These are phyloP conservation scores for Alternaria sp. DNA, from an alignment of 2,329 filamentous ascomycete genomes.

Conservation along the genomic window DNA sequence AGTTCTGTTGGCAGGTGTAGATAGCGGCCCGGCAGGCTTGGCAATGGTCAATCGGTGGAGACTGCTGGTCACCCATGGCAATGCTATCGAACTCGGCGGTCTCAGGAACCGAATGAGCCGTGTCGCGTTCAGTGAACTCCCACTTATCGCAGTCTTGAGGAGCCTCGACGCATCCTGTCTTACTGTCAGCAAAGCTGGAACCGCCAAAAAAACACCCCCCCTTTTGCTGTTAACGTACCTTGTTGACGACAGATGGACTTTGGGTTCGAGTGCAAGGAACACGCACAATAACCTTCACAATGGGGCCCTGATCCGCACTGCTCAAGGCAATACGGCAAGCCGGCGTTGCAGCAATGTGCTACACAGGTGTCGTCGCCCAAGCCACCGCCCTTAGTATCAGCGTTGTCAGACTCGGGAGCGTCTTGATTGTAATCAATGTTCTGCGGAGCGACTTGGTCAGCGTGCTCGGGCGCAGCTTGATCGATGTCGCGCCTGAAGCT, in stretches of 20 bases:
- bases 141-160: constrained; percentile 6
- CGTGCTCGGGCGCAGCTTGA: background rate
- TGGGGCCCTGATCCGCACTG: background rate
- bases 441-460: background rate
- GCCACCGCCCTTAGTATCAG: background rate
- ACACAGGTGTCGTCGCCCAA: background rate
- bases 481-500: background rate
- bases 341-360: background rate
- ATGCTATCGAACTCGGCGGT: background rate
- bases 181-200: background rate
- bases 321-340: constrained; percentile 3
- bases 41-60: background rate
- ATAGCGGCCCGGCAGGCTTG: background rate
- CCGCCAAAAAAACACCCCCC: background rate
- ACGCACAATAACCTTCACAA: constrained; percentile 2
- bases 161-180: constrained; percentile 5
- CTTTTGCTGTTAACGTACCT: background rate
- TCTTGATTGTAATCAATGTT: constrained; percentile 1
- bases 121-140: constrained; percentile 3
- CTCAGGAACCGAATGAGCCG: background rate
- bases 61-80: background rate
- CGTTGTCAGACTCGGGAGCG: background rate
- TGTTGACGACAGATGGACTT: background rate
- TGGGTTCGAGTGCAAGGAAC: background rate
- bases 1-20: background rate